Percentiles rank a stretch among this genome's conserved stretches.
These are phyloP conservation scores for Excoecaria cochinchinensis DNA, from an alignment of 345 rosid genomes.

Conservation along the genomic window DNA sequence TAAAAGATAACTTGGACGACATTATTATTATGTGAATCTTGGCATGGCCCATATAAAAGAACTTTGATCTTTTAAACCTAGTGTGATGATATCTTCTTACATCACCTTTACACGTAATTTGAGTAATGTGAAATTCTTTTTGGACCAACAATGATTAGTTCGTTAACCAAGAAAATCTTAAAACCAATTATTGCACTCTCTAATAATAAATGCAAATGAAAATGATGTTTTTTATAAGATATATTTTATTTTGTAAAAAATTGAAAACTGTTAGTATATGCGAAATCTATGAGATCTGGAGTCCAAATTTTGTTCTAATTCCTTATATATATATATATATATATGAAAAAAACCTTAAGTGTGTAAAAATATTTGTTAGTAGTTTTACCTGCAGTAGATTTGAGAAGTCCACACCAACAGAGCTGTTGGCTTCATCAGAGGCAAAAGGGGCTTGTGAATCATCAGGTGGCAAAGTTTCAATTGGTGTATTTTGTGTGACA, in stretches of 20 bases:
- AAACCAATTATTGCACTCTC: too few relatives aligned
- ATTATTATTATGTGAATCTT: conserved; percentile 23
- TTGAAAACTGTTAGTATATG: too few relatives aligned
- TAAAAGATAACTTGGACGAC: conserved; percentile 20
- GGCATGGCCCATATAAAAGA: conserved; percentile 21
- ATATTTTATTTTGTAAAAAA: too few relatives aligned
- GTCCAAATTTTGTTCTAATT: too few relatives aligned
- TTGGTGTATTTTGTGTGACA: conserved; percentile 26
- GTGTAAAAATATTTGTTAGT: neutral
- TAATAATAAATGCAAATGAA: too few relatives aligned
- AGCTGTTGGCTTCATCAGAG: conserved; percentile 67
- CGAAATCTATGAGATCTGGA: too few relatives aligned
- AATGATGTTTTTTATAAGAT: too few relatives aligned
- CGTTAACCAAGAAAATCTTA: too few relatives aligned
- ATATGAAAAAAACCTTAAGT: too few relatives aligned
- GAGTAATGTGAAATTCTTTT: neutral
- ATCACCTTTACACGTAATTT: neutral
- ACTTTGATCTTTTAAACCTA: neutral
- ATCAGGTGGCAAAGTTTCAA: conserved; percentile 10
- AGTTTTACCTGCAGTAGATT: conserved; percentile 43
- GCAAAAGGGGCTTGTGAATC: conserved; percentile 20
- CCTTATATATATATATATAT: too few relatives aligned
- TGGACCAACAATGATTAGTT: neutral
- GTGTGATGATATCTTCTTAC: neutral
- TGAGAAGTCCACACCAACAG: conserved; percentile 40